Evolutionary conservation across 2,329 filamentous ascomycete species (phyloP), one percentile per base, ranked within the genome.

Genomic region (Acrocalymma vagum): DNA sequence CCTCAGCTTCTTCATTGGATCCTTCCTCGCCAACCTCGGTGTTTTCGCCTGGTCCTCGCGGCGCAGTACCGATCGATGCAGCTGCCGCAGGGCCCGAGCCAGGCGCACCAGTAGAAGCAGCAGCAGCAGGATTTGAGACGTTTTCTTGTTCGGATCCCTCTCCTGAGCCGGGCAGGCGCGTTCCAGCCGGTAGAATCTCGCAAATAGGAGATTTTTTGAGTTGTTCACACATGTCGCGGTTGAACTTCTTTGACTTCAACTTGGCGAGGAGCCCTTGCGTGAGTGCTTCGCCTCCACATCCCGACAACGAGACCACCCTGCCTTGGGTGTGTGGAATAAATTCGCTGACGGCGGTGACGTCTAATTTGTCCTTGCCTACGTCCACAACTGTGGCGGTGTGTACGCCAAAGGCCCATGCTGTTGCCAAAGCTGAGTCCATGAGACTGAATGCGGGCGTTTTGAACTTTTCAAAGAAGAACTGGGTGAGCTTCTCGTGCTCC

Each of bases 391-490:
- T 94, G 60, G 94, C 86, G 56, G 83, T 90, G 21, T 85, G 80
- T 20, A 91, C 80, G 9, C 90, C 92, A 63, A 95, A 97, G 41
- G 94, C 84, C 61, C 84, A 86, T 42, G 77, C 86, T 1, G 90
- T 88, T 17, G 94, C 92, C 30, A 95, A 74, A 3, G 90, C 92
- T 56, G 90, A 87, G 71, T 97, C 89, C 75, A 99, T 87, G 49
- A 97, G 80, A 58, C 88, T 92, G 35, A 99, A 87, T 0, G 90
- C 91, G 0, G 94, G 94, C 0, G 90, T 94, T 74, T 93, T 94
- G 65, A 95, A 96, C 72, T 94, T 95, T 72, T 99, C 94, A 62
- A 99, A 99, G 52, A 97, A 84, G 76, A 96, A 99, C 50, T 94
- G 90, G 10, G 92, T 88, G 53, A 99, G 86, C 25, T 82, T 82